Base-by-base conservation (phyloP, 2,329 filamentous ascomycete species). In the Arthrobotrys entomopaga region DNA sequence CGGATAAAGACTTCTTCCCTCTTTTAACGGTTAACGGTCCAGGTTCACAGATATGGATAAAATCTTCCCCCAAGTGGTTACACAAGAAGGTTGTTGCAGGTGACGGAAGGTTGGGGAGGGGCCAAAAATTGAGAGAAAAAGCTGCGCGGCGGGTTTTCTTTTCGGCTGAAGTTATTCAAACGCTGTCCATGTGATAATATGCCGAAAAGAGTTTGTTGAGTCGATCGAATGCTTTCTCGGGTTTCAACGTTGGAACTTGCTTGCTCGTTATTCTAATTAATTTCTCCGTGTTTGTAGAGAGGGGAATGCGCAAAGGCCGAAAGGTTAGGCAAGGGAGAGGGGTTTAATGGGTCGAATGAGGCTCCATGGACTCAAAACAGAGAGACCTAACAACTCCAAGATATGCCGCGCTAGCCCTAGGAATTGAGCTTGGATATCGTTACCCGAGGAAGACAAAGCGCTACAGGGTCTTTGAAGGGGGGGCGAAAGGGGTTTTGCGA, bases 21-120 rank as follows among this genome's bases (percentile, higher is more conserved):
- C 61, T 50, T 65, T 56, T 11, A 73, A 64, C 49, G 38, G 63
- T 59, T 46, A 42, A 34, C 34, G 49, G 43, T 50, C 70, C 50
- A 67, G 48, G 63, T 74, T 67, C 63, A 61, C 70, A 57, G 70
- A 48, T 67, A 66, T 53, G 70, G 63, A 74, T 67, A 73, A 66
- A 64, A 54, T 74, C 26, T 40, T 56, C 42, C 48, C 26, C 60
- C 43, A 56, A 63, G 61, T 40, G 70, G 61, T 67, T 74, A 74
- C 70, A 74, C 70, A 67, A 63, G 54, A 64, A 38, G 53, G 42
- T 52, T 57, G 56, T 52, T 59, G 64, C 63, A 66, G 57, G 70
- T 74, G 57, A 67, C 40, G 63, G 29, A 29, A 16, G 29, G 29
- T 34, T 34, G 29, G 29, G 29, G 29, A 34, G 29, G 29, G 29